Percentiles rank a stretch among this genome's conserved stretches.
Evolutionary conservation across 2,329 filamentous ascomycete genomes (phyloP).

Genomic region (Arachnopeziza araneosa): DNA sequence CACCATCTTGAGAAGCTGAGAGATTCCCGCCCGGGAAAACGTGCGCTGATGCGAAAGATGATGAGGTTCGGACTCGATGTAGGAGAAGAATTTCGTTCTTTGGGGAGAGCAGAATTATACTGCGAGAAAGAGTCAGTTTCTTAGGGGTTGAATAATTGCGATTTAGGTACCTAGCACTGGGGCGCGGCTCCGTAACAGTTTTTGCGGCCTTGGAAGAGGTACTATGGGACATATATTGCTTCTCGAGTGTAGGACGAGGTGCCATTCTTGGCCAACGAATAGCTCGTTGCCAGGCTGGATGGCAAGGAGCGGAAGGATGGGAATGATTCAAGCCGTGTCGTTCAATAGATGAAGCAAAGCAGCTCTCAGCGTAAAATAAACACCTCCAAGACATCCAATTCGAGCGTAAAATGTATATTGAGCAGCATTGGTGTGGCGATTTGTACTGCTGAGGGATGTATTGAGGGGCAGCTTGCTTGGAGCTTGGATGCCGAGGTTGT

Average conservation of each 20-base stretch:
- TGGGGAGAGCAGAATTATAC: conserved; percentile 78
- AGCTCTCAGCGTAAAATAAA: neutral
- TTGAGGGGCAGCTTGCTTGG: neutral
- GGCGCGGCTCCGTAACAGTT: conserved; percentile 43
- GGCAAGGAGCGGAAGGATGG: neutral
- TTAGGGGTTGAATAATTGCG: neutral
- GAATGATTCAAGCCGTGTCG: neutral
- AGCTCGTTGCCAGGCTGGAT: neutral
- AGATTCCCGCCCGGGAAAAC: conserved; percentile 93
- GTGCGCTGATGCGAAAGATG: conserved; percentile 83
- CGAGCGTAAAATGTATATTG: conserved; percentile 10
- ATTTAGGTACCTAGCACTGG: conserved; percentile 53
- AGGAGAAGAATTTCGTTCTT: conserved; percentile 83
- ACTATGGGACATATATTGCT: conserved; percentile 27
- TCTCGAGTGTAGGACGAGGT: conserved; percentile 18
- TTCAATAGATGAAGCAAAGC: neutral
- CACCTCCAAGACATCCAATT: neutral
- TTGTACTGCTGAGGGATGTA: neutral
- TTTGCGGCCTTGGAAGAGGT: conserved; percentile 23
- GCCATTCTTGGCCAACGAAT: conserved; percentile 1
- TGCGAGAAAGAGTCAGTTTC: conserved; percentile 32
- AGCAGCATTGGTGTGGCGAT: neutral
- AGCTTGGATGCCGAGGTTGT: neutral
- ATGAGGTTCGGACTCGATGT: conserved; percentile 76
- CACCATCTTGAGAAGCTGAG: conserved; percentile 67